Conservation (phyloP, 306 rosid genomes). For the Quercus variabilis region DNA sequence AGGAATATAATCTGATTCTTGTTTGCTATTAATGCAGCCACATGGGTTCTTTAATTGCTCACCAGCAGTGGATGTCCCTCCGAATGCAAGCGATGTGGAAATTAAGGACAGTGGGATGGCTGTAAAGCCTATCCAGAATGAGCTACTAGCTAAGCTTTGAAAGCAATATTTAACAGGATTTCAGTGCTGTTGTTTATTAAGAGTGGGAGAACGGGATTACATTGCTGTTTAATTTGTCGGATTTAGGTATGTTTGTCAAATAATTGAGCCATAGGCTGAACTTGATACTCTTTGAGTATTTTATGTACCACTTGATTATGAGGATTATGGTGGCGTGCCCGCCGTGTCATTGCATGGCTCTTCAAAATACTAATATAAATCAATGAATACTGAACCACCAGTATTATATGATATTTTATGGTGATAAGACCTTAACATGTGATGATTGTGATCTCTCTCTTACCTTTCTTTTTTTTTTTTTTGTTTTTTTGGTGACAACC, state of each 20-base stretch:
- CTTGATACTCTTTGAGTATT: too few relatives aligned
- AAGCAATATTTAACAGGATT: not conserved
- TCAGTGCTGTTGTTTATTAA: not conserved
- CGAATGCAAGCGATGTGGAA: slow-evolving; percentile 55
- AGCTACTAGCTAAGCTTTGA: slow-evolving; percentile 58
- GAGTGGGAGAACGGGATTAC: not conserved
- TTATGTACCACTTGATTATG: too few relatives aligned
- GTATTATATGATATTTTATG: too few relatives aligned
- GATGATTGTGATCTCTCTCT: too few relatives aligned
- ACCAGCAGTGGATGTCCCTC: slow-evolving; percentile 73
- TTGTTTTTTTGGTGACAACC: too few relatives aligned
- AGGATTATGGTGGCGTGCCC: too few relatives aligned
- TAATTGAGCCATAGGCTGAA: not conserved
- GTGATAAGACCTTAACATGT: too few relatives aligned
- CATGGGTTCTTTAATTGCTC: slow-evolving; percentile 83
- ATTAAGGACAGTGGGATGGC: slow-evolving; percentile 54
- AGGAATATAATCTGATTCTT: not conserved
- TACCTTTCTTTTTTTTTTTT: too few relatives aligned
- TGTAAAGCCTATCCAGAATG: slow-evolving; percentile 57
- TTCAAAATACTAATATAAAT: too few relatives aligned
- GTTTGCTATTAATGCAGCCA: slow-evolving; percentile 46
- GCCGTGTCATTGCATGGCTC: too few relatives aligned
- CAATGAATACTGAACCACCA: too few relatives aligned
- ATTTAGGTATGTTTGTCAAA: slow-evolving; percentile 2
- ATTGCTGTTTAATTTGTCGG: not conserved